Base-by-base conservation (phyloP, 73 alveolate species). In the Paraurostyla sp. region DNA sequence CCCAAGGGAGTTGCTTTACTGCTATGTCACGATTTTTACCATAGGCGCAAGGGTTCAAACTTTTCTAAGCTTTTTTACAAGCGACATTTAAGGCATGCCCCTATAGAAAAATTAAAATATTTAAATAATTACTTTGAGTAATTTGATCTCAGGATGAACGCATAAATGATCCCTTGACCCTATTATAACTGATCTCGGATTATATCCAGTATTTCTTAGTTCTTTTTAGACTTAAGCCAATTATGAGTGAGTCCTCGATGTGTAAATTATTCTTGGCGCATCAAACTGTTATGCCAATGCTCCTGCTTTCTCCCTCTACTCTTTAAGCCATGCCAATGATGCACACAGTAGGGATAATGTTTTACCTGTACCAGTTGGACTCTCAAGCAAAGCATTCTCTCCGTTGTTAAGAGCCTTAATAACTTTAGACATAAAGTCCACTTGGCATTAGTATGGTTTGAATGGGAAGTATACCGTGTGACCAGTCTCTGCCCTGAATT, bases 331-430 rank as follows among this genome's bases (percentile, higher is more conserved):
- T 25, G 94, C 97, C 18, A 95, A 60, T 42, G 94, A 57, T 6
- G 96, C 84, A 75, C 96, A 89, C 36, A 92, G 76, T n/a, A 92
- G 69, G 33, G 95, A 89, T 86, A 96, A 59, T 6, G 98, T 96
- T 91, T 96, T 96, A 23, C 99, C 99, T 36, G 99, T 94, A 4
- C 99, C 99, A 0, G 99, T 96, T 0, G 99, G 99, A 16, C 96
- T 85, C 63, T 96, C 97, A 25, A 96, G 80, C 27, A 95, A 92
- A 0, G 99, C 99, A 50, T 93, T 92, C 43, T 82, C 71, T 33
- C 75, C 58, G 45, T 88, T 32, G 62, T 92, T 92, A 23, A 96
- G 86, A 0, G 98, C 98, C 41, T 76, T 80, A 0, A 96, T 76
- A 2, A 96, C 97, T 58, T 91, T 94, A 85, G 84, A 92, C 98